Evolutionary conservation across 306 rosid genomes (phyloP), one percentile per base, ranked within the genome.

Genomic region (Myrica gale): DNA sequence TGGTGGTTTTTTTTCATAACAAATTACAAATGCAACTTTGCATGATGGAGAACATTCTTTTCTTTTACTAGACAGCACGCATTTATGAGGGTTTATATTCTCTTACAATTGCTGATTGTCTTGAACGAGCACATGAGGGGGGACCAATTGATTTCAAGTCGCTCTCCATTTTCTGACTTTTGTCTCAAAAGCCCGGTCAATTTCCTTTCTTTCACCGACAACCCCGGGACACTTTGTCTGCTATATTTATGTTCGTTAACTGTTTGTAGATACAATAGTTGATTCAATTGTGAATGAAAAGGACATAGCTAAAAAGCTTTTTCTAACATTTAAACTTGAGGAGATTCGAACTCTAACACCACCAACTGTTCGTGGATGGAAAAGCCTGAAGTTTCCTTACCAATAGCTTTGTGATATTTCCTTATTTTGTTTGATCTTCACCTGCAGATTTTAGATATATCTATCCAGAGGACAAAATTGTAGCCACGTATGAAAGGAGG

Each of bases 131-230:
- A 88, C 93, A 90, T 77, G 20, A 58, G 75, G 71, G 92, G 93
- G 98, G 93, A 88, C 98, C 90, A 81, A 86, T 88, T 69, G 84
- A 89, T 78, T 89, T 84, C 83, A 82, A 84, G 87, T 88, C 93
- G 82, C 87, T 86, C 84, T 86, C 82, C 75, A 83, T 75, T 92
- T 32, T 86, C 85, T 85, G 82, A 79, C 81, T 80, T 84, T 82
- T 89, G 96, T 93, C 93, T 82, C 84, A 8, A 52, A 83, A 85
- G 26, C 89, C 87, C 61, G 76, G 76, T 83, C 83, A 50, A 75
- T 89, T 87, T 91, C 70, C 75, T 81, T 69, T 79, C 94, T 84
- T 90, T 90, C 82, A 60, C 89, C 86, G 90, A 93, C 98, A 93
- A n/a, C 72, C 53, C 61, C 16, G 41, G 84, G 89, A 86, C 81